Evolutionary conservation across 192 early-diverging fungal genomes (phyloP).

Genomic region (Coemansia sp.): DNA sequence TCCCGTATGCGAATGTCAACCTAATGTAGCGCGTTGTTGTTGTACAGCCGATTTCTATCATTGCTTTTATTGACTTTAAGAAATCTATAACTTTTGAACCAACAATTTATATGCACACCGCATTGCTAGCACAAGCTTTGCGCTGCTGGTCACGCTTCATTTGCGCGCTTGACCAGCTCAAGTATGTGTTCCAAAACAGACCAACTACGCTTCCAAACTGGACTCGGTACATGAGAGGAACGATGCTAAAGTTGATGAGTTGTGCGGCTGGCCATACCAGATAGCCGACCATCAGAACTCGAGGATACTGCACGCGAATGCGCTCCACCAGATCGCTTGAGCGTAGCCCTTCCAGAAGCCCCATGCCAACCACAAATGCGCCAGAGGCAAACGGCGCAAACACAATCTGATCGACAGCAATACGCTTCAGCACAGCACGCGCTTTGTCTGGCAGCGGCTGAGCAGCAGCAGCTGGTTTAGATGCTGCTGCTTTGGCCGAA

Average conservation of each 20-base stretch:
- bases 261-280: conserved; percentile 71
- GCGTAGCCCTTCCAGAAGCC: conserved; percentile 28
- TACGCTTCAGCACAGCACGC: conserved; percentile 26
- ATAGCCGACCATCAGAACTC: conserved; percentile 29
- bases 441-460: not conserved
- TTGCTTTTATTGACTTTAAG: conserved; percentile 62
- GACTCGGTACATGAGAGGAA: conserved; percentile 64
- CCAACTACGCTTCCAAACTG: conserved; percentile 67
- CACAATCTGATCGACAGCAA: conserved; percentile 29
- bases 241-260: conserved; percentile 67
- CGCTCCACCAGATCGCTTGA: conserved; percentile 19
- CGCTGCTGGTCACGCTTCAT: not conserved
- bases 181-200: conserved; percentile 71
- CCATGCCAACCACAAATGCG: conserved; percentile 39
- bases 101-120: not conserved
- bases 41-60: conserved; percentile 66
- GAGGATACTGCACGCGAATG: conserved; percentile 13
- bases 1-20: conserved; percentile 55
- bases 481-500: not conserved
- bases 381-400: conserved; percentile 36
- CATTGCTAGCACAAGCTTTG: not conserved
- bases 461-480: not conserved
- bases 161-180: conserved; percentile 62
- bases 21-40: conserved; percentile 37
- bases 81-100: conserved; percentile 32